Base-by-base conservation (phyloP, 805 yeast species). In the Metschnikowia noctiluminum region DNA sequence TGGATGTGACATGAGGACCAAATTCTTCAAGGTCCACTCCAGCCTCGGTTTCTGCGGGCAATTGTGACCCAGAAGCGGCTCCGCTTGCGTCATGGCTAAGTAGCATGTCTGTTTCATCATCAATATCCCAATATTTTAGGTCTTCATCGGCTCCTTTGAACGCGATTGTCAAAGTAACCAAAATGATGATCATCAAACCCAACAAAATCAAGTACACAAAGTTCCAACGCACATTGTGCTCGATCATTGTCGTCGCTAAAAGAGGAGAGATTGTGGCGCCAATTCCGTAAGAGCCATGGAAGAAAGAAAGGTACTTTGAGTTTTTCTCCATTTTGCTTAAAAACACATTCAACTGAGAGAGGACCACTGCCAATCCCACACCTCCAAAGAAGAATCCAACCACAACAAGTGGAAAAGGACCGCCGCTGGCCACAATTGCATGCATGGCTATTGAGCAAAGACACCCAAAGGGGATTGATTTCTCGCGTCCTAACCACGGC, bases 191-290 rank as follows among this genome's bases (percentile, higher is more conserved):
- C 61, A 58, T 52, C 26, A 53, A 21, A 3, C 48, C 58, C 35
- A 58, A 50, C 35, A 47, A 45, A 21, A 61, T 55, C 16, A 60
- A 36, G 46, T 58, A 60, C 27, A 56, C 51, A 45, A 45, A 57
- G 48, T 60, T 52, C 64, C 64, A 60, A 15, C 34, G 35, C 38
- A 60, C 35, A 5, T 46, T 50, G 11, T 48, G 43, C 27, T 55
- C 56, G 6, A 59, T 46, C 50, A 58, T 50, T 8, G 56, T 47
- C 3, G 62, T 59, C 16, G 63, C 62, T 27, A 54, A 40, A 36
- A 60, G 46, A 3, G 64, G 64, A 9, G 62, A 53, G 7, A 64
- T 41, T 53, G 66, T 46, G 39, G 64, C 57, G 7, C 65, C 65
- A n/a, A 58, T 15, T 6, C 66, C 66, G 49, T 62, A 62, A 12